Evolutionary conservation across 2,329 filamentous ascomycete genomes (phyloP).

Genomic region (Fusarium irregulare): DNA sequence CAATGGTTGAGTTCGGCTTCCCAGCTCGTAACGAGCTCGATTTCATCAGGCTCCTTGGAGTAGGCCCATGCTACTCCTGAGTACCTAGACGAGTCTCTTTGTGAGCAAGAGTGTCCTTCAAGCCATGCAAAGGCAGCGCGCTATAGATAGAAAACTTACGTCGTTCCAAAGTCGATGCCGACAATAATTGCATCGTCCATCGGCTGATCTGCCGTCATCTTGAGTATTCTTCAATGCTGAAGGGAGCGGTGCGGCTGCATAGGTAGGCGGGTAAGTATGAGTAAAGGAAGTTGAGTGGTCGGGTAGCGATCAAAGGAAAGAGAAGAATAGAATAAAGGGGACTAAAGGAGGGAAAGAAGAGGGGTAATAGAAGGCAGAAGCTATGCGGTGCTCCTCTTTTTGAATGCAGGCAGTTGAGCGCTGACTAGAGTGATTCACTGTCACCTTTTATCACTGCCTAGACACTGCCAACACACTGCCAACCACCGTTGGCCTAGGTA

Average conservation of each 20-base stretch:
- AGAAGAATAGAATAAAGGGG: fast-evolving
- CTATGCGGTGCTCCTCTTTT: background rate
- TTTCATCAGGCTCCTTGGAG: conserved; percentile 41
- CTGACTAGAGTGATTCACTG: fast-evolving
- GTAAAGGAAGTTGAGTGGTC: fast-evolving
- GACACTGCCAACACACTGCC: too few species aligned
- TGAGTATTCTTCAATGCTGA: background rate
- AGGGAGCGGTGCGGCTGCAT: too few species aligned
- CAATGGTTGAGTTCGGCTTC: conserved; percentile 34
- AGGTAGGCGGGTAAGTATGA: background rate
- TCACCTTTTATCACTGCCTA: background rate
- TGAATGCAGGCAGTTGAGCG: background rate
- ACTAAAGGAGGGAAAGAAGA: fast-evolving
- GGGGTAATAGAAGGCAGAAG: background rate
- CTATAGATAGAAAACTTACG: conserved; percentile 43
- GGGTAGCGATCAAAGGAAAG: background rate
- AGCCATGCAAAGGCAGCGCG: too few species aligned
- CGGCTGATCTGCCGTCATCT: background rate
- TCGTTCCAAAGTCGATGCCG: conserved; percentile 61
- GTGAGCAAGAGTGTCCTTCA: background rate
- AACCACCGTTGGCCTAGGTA: too few species aligned
- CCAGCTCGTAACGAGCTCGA: conserved; percentile 51
- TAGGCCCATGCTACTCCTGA: conserved; percentile 57
- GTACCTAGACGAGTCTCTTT: conserved; percentile 37
- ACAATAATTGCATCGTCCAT: conserved; percentile 49